Conservation (phyloP, 805 yeast species). For the Lipomyces orientalis region DNA sequence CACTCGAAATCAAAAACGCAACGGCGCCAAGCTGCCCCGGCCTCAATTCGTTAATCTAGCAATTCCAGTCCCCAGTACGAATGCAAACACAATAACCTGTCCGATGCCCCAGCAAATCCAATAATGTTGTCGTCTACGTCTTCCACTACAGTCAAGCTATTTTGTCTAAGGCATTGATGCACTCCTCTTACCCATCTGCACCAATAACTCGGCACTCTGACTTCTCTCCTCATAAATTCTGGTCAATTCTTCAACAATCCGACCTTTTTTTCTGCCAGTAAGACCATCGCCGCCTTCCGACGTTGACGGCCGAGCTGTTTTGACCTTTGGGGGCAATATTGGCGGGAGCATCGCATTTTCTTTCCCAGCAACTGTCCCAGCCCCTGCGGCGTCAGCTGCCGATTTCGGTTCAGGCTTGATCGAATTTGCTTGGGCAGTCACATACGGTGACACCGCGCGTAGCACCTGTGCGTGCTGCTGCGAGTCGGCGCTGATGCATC, state of each 20-base stretch:
- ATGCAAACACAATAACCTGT: neutral
- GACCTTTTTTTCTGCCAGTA: conserved; percentile 30
- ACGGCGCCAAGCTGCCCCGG: neutral
- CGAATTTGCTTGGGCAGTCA: conserved; percentile 15
- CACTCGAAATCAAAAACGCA: neutral
- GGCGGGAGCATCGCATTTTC: conserved; percentile 22
- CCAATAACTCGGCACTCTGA: conserved; percentile 35
- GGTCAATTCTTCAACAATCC: conserved; percentile 36
- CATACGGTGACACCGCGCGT: conserved; percentile 34
- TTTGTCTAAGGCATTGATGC: neutral
- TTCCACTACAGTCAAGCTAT: neutral
- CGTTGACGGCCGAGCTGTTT: neutral
- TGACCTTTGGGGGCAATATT: conserved; percentile 18
- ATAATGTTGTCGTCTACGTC: neutral
- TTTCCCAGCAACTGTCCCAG: conserved; percentile 9
- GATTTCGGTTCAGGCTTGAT: neutral
- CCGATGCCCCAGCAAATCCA: neutral
- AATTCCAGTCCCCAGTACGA: neutral
- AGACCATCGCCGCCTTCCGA: neutral
- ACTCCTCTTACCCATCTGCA: conserved; percentile 23
- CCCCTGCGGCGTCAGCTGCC: neutral
- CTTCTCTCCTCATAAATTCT: conserved; percentile 37
- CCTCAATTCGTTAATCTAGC: neutral
- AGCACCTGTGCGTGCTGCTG: conserved; percentile 25
- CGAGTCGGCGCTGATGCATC: conserved; percentile 33